Base-by-base conservation (phyloP, 108 stramenopile species). In the Fragilariopsis cylindrus region DNA sequence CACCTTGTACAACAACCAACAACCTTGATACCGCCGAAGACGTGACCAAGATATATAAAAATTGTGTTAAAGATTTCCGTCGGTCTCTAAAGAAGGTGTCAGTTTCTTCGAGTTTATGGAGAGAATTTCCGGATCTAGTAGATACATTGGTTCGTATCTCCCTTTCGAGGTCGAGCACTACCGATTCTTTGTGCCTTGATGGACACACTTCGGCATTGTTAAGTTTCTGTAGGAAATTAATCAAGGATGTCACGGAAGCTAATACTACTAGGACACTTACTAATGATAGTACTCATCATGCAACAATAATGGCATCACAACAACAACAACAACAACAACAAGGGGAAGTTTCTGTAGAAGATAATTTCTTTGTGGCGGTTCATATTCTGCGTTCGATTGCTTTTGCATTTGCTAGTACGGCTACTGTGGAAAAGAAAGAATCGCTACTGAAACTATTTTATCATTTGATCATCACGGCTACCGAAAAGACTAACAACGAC, bases 341-440 rank as follows among this genome's bases (percentile, higher is more conserved):
- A 19, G 4, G 44, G 11, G 71, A 45, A 15, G 43, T 18, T 7
- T 41, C 45, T 18, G 16, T 52, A 16, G 39, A 30, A 30, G 18
- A 45, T 7, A 44, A 48, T 42, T 52, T 81, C 21, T 68, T 75
- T 45, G 65, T 75, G 15, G 74, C 74, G 7, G 47, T 65, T 7
- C 80, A 81, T 43, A 47, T 42, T 18, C 45, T 81, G 42, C 60
- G 80, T 30, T 55, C 74, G n/a, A 15, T 81, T 11, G n/a, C 39
- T 15, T 58, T 56, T 72, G 30, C 19, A 21, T 7, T 72, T 6
- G 21, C 60, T 21, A 44, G 60, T 4, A 12, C 16, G 19, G 47
- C 45, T 12, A 48, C 57, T 8, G 21, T 65, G 21, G 63, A 65
- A 42, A 15, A 41, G 30, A 65, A 45, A 42, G 63, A 65, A 45